phyloP scores from a whole-genome alignment of 2,329 filamentous ascomycete species.

The Epicoccum nigrum region DNA sequence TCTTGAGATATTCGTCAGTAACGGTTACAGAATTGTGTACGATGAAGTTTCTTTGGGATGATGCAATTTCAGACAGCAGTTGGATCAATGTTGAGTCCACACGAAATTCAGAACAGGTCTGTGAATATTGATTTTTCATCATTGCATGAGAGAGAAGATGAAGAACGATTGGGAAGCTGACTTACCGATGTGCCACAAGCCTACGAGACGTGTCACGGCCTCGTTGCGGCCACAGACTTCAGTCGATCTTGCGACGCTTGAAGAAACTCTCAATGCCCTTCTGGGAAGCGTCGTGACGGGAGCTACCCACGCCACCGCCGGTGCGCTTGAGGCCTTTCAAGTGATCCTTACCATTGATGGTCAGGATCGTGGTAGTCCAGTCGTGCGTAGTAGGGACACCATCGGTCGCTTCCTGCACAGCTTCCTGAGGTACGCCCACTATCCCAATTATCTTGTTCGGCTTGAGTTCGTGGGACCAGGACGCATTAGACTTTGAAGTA shows the following conservation, averaged over 20 bases:
- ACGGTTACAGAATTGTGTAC: background rate
- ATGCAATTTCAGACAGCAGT: slow-evolving; percentile 75
- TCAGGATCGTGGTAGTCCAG: slow-evolving; percentile 61
- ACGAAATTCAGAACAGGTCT: slow-evolving; percentile 83
- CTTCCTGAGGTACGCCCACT: background rate
- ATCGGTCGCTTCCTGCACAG: no score
- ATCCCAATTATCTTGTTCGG: background rate
- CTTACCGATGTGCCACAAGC: slow-evolving; percentile 28
- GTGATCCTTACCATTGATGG: slow-evolving; percentile 74
- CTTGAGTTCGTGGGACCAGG: background rate
- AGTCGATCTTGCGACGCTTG: slow-evolving; percentile 59
- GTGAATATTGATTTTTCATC: slow-evolving; percentile 70
- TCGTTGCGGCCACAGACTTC: slow-evolving; percentile 7
- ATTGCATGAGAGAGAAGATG: slow-evolving; percentile 43
- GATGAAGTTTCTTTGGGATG: background rate
- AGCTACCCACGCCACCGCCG: slow-evolving; percentile 79
- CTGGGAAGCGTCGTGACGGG: slow-evolving; percentile 76
- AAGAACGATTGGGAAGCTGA: background rate
- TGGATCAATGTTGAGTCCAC: slow-evolving; percentile 75
- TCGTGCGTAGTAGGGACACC: no score
- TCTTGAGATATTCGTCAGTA: slow-evolving; percentile 11
- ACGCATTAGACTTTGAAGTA: background rate
- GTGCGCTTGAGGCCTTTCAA: slow-evolving; percentile 77
- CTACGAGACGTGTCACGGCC: background rate
- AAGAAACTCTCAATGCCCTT: slow-evolving; percentile 81